phyloP scores from a whole-genome alignment of 2,329 filamentous ascomycete genomes.

The Penicillium fuscoglaucum region DNA sequence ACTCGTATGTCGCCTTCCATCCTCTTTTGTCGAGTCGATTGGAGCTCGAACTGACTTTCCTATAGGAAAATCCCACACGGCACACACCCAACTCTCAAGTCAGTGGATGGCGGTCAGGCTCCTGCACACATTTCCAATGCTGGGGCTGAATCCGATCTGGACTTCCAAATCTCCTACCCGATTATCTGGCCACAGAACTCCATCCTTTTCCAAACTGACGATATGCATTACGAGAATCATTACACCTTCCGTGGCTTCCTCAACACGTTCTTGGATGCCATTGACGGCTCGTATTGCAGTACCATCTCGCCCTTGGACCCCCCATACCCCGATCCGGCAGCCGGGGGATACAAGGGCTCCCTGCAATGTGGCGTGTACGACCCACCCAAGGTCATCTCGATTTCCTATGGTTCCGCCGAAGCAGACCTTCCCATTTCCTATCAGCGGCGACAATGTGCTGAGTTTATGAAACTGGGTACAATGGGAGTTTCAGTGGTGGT shows the following conservation, averaged over 20 bases:
- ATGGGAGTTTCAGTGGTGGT: constrained; percentile 50
- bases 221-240: constrained; percentile 41
- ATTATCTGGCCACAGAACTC: constrained; percentile 53
- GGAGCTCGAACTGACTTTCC: constrained; percentile 16
- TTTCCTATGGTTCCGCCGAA: constrained; percentile 39
- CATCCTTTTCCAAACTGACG: constrained; percentile 51
- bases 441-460: constrained; percentile 43
- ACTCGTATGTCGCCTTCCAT: constrained; percentile 22
- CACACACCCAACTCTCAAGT: constrained; percentile 42
- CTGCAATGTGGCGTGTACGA: constrained; percentile 48
- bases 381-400: constrained; percentile 38
- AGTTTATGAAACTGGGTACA: constrained; percentile 53
- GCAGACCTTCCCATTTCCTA: constrained; percentile 37
- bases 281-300: constrained; percentile 53
- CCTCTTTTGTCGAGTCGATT: background rate
- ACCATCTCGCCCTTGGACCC: constrained; percentile 46
- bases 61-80: constrained; percentile 38
- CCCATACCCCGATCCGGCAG: constrained; percentile 42
- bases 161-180: constrained; percentile 50
- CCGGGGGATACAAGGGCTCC: constrained; percentile 44
- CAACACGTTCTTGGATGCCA: constrained; percentile 51
- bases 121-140: constrained; percentile 31
- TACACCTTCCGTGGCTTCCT: constrained; percentile 44
- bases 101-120: constrained; percentile 43
- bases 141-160: constrained; percentile 46